Base-by-base conservation (phyloP, 306 rosid species). In the Neltuma alba region DNA sequence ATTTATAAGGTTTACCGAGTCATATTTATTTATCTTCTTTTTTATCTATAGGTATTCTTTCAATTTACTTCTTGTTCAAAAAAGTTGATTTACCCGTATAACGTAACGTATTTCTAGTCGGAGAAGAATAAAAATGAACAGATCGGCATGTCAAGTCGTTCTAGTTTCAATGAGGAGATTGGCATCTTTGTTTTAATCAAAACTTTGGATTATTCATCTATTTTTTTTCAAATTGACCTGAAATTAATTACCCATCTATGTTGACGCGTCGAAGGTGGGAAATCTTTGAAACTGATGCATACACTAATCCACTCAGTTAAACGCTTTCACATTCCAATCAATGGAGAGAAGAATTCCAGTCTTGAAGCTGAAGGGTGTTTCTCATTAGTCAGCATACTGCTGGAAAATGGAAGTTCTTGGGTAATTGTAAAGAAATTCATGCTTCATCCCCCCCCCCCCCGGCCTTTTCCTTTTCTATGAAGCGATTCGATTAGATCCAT, bases 401-500 rank as follows among this genome's bases (percentile, higher is more conserved):
- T 60, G 66, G n/a, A 28, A 60, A 28, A 60, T 28, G 66, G n/a
- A 14, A 28, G 65, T 58, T 13, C 36, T 28, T 60, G 38, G 37
- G 30, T 28, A 28, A 60, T 28, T 27, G 5, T 20, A 60, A 1
- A 60, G 21, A 60, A 60, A 28, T 5, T 12, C 6, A 57, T 25
- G 36, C 27, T 11, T 5, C 36, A 27, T n/a, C n/a, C n/a, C n/a
- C n/a, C n/a, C n/a, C n/a, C n/a, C n/a, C n/a, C n/a, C n/a, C n/a
- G n/a, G n/a, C n/a, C n/a, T n/a, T 52, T 20, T 21, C 0, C 21
- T 21, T 21, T 61, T 65, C 16, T 40, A 9, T 40, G 71, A 74
- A 61, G 65, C 44, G 57, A 81, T 64, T 64, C 36, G 81, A 50
- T 50, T 69, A 64, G 23, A 50, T 7, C 72, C 75, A 68, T 42